These are phyloP conservation scores for Sparassis latifolia DNA, from an alignment of 1,284 basidiomycete genomes.

Conservation along the genomic window DNA sequence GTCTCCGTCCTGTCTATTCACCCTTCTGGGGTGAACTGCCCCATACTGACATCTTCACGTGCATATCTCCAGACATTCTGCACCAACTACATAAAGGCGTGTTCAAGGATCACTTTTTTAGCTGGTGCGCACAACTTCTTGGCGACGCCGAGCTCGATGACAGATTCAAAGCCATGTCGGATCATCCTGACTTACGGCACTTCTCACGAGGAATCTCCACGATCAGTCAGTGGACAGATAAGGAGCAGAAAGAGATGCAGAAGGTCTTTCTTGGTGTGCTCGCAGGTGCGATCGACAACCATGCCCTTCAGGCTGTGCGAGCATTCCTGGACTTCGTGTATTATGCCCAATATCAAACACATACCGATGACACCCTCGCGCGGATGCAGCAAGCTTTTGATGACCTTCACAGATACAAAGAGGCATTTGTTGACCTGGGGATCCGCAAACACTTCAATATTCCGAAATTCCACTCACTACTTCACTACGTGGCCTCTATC, in stretches of 20 bases:
- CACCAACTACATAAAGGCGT: constrained; percentile 19
- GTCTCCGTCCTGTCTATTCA: constrained; percentile 7
- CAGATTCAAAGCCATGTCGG: constrained; percentile 23
- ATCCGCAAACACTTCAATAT: constrained; percentile 23
- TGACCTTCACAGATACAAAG: constrained; percentile 27
- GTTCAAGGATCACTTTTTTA: constrained; percentile 27
- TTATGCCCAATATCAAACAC: constrained; percentile 20
- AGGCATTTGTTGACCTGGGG: constrained; percentile 20
- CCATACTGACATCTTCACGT: constrained; percentile 24
- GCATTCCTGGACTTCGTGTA: constrained; percentile 22
- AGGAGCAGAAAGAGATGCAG: constrained; percentile 18
- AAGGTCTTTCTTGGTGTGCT: constrained; percentile 14
- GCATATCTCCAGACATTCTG: constrained; percentile 27
- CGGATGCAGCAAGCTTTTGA: constrained; percentile 15
- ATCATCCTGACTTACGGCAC: constrained; percentile 28
- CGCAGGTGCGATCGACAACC: background rate
- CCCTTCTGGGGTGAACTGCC: constrained; percentile 34
- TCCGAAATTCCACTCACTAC: background rate
- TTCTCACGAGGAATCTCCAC: constrained; percentile 34
- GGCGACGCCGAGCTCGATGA: constrained; percentile 29
- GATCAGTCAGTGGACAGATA: constrained; percentile 12
- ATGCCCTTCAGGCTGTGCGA: constrained; percentile 13
- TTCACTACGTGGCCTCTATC: background rate
- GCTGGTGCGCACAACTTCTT: constrained; percentile 18
- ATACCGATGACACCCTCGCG: constrained; percentile 20